Conservation (phyloP, 257 asterid genomes). For the Capsicum baccatum region DNA sequence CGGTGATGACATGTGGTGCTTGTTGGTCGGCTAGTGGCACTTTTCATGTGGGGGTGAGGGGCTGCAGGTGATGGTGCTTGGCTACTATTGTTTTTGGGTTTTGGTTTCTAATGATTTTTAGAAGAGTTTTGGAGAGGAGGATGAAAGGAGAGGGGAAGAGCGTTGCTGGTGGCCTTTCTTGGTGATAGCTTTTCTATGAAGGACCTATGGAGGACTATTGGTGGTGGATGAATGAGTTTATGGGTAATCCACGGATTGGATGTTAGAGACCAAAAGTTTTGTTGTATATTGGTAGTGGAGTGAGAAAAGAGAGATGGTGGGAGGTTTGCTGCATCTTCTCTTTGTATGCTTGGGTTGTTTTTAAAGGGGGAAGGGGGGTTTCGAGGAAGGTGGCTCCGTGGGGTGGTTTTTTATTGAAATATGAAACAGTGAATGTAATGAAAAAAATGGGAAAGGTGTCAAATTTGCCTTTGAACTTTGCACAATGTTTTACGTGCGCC, state of each 20-base stretch:
- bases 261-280: neutral
- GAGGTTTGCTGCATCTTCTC: neutral
- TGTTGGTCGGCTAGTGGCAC: neutral
- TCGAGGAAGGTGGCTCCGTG: neutral
- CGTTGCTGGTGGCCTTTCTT: neutral
- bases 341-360: neutral
- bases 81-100: neutral
- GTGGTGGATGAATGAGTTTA: neutral
- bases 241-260: neutral
- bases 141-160: neutral
- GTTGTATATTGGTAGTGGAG: neutral
- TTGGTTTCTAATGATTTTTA: neutral
- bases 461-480: neutral
- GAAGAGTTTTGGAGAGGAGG: neutral
- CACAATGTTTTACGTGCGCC: neutral
- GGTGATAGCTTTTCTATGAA: neutral
- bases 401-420: neutral
- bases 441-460: neutral
- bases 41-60: neutral
- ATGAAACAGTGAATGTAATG: conserved; percentile 11
- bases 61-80: neutral
- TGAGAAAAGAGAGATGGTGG: neutral
- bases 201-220: neutral
- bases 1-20: neutral
- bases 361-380: neutral